phyloP scores from a whole-genome alignment of 805 yeast genomes.

The Tetrapisispora fleetii region DNA sequence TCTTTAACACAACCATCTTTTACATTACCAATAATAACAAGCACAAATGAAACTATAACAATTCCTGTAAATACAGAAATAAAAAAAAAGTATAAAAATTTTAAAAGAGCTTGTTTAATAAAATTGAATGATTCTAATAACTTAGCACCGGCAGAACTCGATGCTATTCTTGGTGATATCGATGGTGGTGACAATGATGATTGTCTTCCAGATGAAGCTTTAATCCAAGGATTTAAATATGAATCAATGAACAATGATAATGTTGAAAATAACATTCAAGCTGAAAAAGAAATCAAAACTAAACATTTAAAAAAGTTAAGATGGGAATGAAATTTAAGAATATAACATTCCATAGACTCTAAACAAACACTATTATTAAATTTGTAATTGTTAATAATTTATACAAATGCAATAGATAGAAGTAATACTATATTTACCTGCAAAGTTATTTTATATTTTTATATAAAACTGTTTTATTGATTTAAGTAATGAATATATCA shows the following conservation, averaged over 20 bases:
- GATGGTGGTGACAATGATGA: conserved; percentile 1
- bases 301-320: conserved; percentile 1
- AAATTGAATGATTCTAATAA: conserved; percentile 7
- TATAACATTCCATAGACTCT: neutral
- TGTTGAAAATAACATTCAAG: conserved; percentile 8
- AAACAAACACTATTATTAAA: too few species aligned
- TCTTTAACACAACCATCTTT: conserved; percentile 9
- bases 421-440: too few species aligned
- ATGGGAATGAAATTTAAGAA: neutral
- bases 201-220: conserved; percentile 18
- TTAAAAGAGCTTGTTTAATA: conserved; percentile 7
- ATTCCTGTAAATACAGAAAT: conserved; percentile 24
- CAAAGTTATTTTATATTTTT: too few species aligned
- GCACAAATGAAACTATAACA: conserved; percentile 20
- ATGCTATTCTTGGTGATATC: neutral
- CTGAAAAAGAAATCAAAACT: neutral
- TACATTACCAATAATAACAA: conserved; percentile 18
- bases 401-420: too few species aligned
- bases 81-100: conserved; percentile 17
- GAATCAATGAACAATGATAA: neutral
- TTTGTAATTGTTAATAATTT: too few species aligned
- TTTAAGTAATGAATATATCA: too few species aligned
- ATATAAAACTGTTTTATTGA: too few species aligned
- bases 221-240: conserved; percentile 20
- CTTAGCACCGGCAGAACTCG: neutral